Conservation (phyloP, 179 eudicot genomes). For the Dionaea muscipula region DNA sequence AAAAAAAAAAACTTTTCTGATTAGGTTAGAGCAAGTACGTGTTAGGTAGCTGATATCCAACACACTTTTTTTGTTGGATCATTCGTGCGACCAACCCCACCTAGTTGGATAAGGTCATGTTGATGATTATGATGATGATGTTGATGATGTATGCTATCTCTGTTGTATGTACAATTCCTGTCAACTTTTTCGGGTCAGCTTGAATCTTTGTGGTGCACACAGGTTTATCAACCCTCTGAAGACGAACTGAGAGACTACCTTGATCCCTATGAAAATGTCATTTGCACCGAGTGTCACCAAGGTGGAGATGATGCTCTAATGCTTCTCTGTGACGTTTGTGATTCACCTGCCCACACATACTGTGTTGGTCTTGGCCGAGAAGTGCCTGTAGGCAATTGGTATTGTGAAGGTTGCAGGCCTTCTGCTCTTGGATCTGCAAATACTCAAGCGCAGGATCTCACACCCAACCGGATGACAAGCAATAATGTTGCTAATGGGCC, state of each 20-base stretch:
- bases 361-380: constrained; percentile 83
- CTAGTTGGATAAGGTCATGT: no score
- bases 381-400: constrained; percentile 96
- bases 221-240: constrained; percentile 86
- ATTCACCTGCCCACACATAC: constrained; percentile 93
- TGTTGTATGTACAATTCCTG: not conserved
- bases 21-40: no score
- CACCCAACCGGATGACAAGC: constrained; percentile 26
- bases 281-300: constrained; percentile 80
- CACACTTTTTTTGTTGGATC: no score
- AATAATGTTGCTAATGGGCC: constrained; percentile 25
- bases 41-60: no score
- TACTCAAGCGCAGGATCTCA: constrained; percentile 31
- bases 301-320: constrained; percentile 92
- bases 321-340: constrained; percentile 85
- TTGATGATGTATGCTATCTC: no score
- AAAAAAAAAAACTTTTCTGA: no score
- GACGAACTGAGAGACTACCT: constrained; percentile 74
- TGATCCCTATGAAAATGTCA: constrained; percentile 71
- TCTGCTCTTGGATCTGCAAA: constrained; percentile 38
- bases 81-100: no score
- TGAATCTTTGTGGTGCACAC: constrained; percentile 15
- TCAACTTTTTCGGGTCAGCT: not conserved
- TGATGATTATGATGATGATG: no score
- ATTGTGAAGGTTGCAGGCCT: constrained; percentile 88